These are phyloP conservation scores for Croton setiger DNA, from an alignment of 441 rosid genomes.

Conservation along the genomic window DNA sequence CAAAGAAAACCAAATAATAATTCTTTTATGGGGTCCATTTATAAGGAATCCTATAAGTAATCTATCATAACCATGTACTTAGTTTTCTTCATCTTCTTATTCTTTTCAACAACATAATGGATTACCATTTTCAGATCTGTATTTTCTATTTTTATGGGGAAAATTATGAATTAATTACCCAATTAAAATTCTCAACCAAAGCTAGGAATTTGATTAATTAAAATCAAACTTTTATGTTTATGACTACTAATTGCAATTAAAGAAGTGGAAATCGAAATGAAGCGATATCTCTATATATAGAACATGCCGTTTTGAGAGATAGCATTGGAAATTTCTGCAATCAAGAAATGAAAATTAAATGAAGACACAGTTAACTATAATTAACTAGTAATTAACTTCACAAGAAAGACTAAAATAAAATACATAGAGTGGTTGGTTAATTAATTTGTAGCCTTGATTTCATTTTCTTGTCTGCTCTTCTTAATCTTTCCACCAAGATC, in stretches of 20 bases:
- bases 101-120: background rate
- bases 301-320: background rate
- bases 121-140: slow-evolving; percentile 11
- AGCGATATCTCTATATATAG: background rate
- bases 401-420: slow-evolving; percentile 3
- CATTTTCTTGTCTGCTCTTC: slow-evolving; percentile 46
- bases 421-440: background rate
- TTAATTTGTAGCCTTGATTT: background rate
- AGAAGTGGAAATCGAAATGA: background rate
- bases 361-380: slow-evolving; percentile 1
- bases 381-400: slow-evolving; percentile 13
- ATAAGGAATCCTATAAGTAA: slow-evolving; percentile 15
- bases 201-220: background rate
- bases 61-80: slow-evolving; percentile 4
- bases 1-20: slow-evolving; percentile 5
- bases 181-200: background rate
- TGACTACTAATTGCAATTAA: background rate
- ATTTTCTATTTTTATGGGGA: background rate
- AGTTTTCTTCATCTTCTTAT: slow-evolving; percentile 8
- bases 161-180: background rate
- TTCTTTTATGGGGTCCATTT: slow-evolving; percentile 11
- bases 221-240: background rate
- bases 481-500: slow-evolving; percentile 58
- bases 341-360: background rate
- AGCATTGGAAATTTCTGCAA: background rate